These are phyloP conservation scores for Fragilaria crotonensis DNA, from an alignment of 108 stramenopile species.

Conservation along the genomic window DNA sequence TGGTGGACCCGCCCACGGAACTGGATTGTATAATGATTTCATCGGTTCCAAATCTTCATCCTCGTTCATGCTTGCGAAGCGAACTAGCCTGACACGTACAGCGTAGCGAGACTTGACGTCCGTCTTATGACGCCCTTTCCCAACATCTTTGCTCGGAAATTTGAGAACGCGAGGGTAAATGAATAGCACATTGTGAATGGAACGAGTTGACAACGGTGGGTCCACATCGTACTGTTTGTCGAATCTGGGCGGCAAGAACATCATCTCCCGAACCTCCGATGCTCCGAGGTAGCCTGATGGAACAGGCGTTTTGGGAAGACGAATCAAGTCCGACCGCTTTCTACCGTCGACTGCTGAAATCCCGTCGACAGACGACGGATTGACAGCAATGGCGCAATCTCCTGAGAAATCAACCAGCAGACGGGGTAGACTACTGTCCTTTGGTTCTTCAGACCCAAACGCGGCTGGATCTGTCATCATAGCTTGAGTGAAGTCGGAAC, in stretches of 20 bases:
- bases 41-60: slow-evolving; percentile 30
- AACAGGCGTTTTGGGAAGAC: slow-evolving; percentile 40
- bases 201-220: slow-evolving; percentile 27
- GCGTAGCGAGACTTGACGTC: slow-evolving; percentile 18
- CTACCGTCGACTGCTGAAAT: neutral
- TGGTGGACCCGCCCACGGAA: slow-evolving; percentile 52
- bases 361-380: slow-evolving; percentile 12
- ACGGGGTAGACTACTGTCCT: slow-evolving; percentile 16
- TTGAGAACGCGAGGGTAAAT: slow-evolving; percentile 59
- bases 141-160: slow-evolving; percentile 16
- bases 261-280: slow-evolving; percentile 68
- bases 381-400: slow-evolving; percentile 62
- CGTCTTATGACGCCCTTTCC: neutral
- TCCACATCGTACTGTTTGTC: slow-evolving; percentile 46
- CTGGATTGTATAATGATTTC: slow-evolving; percentile 56
- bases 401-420: slow-evolving; percentile 70
- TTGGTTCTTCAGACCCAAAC: slow-evolving; percentile 9
- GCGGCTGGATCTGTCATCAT: slow-evolving; percentile 51
- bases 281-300: slow-evolving; percentile 52
- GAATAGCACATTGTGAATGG: slow-evolving; percentile 63
- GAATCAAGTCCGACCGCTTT: slow-evolving; percentile 59
- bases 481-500: slow-evolving; percentile 57
- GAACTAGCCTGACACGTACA: slow-evolving; percentile 46
- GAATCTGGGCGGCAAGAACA: slow-evolving; percentile 57
- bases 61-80: slow-evolving; percentile 15